Evolutionary conservation across 2,329 filamentous ascomycete species (phyloP).

Genomic region (Trematosphaeria pertusa): DNA sequence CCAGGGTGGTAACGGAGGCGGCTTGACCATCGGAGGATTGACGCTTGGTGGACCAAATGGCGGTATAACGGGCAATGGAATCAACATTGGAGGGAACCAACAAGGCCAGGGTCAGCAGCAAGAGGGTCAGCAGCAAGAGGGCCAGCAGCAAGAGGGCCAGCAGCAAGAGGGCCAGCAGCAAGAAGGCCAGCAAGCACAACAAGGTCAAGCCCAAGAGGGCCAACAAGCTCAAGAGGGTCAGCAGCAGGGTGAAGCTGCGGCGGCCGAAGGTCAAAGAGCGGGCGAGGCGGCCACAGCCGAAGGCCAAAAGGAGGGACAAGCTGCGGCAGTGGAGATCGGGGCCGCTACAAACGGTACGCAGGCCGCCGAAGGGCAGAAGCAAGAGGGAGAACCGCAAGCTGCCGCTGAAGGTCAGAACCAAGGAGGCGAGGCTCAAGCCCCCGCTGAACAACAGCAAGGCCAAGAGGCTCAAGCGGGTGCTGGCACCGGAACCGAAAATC

Average conservation of each 20-base stretch:
- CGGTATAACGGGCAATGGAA: slow-evolving; percentile 32
- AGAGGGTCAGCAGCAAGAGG: slow-evolving; percentile 15
- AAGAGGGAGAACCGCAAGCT: slow-evolving; percentile 3
- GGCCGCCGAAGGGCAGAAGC: slow-evolving; percentile 3
- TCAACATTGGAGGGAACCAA: slow-evolving; percentile 21
- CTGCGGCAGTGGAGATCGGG: slow-evolving; percentile 2
- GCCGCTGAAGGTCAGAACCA: slow-evolving; percentile 6
- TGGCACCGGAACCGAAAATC: slow-evolving; percentile 26
- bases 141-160: too few species aligned
- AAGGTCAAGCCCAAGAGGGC: background rate
- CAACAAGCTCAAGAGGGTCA: background rate
- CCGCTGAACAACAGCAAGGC: background rate
- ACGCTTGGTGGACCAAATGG: slow-evolving; percentile 39
- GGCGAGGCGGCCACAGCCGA: slow-evolving; percentile 1
- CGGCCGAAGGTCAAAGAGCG: slow-evolving; percentile 1
- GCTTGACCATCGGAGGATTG: slow-evolving; percentile 34
- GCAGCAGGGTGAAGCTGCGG: background rate
- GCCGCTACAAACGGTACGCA: slow-evolving; percentile 8
- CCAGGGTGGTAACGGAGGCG: slow-evolving; percentile 23
- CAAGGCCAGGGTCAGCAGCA: slow-evolving; percentile 17
- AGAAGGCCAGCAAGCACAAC: slow-evolving; percentile 6
- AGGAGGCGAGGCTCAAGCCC: background rate
- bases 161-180: too few species aligned
- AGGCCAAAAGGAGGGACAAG: slow-evolving; percentile 1
- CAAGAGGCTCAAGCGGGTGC: slow-evolving; percentile 3